Evolutionary conservation across 345 rosid species (phyloP), one percentile per base, ranked within the genome.

Genomic region (Gossypium mustelinum): DNA sequence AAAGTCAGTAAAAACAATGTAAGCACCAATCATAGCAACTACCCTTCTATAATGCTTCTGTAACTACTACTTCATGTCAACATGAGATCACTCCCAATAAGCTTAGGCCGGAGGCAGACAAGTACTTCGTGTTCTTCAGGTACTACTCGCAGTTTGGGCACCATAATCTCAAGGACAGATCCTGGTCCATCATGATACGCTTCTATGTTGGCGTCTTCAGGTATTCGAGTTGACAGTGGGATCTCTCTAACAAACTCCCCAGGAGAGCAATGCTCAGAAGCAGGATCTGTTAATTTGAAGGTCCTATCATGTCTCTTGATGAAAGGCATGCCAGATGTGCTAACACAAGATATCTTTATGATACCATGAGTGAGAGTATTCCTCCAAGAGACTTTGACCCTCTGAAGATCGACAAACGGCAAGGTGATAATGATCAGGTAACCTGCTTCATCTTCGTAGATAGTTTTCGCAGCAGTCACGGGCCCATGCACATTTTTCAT

Each of bases 121-220:
- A 91, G 93, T 39, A 95, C 96, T 82, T 93, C 98, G n/a, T 93
- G 99, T 81, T 95, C 99, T 86, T 93, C 98, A 8, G 89, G 92
- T 14, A 97, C 97, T 43, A 76, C 85, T 9, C 87, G 93, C 39
- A 88, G 89, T 78, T 91, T 95, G 2, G 99, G 99, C 78, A 95
- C 97, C 84, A 93, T 84, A 58, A 95, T 90, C 88, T 95, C 99
- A 24, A 95, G 97, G 82, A 90, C 81, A 4, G 98, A 90, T 17
- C 98, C 99, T 0, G 97, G 89, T 41, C 90, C 98, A 52, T 90
- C 97, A 1, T 87, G 87, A 78, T 91, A 95, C 16, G 99, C 99
- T 83, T 93, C 97, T 13, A 93, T 89, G 72, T 91, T 89, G 29
- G 97, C 99, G 76, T 93, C 98, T 84, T 93, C 99, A 1, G 99